Evolutionary conservation across 441 rosid genomes (phyloP), one percentile per base, ranked within the genome.

Genomic region (Brassica balearica): DNA sequence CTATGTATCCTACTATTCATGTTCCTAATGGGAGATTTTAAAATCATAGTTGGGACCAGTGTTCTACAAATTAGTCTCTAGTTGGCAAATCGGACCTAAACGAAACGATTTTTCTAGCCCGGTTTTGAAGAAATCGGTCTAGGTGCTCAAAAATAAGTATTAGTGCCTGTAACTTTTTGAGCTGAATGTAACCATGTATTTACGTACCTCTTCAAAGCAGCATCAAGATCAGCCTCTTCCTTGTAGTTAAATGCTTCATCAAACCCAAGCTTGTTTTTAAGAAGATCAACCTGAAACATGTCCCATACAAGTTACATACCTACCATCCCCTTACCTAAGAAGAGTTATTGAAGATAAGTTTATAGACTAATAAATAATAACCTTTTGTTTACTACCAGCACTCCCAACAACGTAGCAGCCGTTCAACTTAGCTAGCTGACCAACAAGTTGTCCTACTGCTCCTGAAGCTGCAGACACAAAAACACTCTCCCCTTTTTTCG

Each of bases 371-470:
- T 8, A 3, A 29, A 3, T 5, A 65, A 5, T 2, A 62, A 89
- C 97, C 87, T 92, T 94, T 71, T 84, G 87, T 41, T 75, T 77
- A 17, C 90, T 86, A 60, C 98, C 97, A 4, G 93, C 97, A 72
- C 94, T 91, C 59, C 98, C 97, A 83, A 92, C 96, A 3, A 92
- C 93, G 61, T 87, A 87, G 85, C 98, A 94, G 48, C 97, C 96
- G 17, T 87, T 87, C 77, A 89, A 71, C 82, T 92, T 92, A 75
- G 98, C 97, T 6, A 92, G 81, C 80, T 92, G 98, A 46, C 98
- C 98, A 53, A 92, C 97, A 73, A 93, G 93, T 77, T 93, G 98
- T 14, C 98, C 98, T 19, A 91, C 96, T 2, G 94, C 97, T 66
- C 98, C 96, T 0, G 95, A 87, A 62, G 96, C 94, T 0, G 96